Evolutionary conservation across 305 asterid genomes (phyloP).

Genomic region (Solanum hybrid): DNA sequence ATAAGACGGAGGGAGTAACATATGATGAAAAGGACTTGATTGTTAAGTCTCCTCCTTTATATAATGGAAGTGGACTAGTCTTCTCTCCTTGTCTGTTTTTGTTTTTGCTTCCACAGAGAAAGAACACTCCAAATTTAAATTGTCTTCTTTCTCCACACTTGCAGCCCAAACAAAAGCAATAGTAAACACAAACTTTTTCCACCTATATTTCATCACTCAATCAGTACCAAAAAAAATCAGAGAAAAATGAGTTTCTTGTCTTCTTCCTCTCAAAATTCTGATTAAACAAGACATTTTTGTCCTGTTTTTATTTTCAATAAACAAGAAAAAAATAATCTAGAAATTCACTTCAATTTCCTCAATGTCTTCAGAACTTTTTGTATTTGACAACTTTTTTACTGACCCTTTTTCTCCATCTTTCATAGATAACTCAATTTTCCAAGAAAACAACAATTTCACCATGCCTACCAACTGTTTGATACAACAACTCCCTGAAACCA

Average conservation of each 20-base stretch:
- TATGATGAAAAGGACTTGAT: neutral
- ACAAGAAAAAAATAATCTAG: neutral
- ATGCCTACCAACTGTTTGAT: neutral
- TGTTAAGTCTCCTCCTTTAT: conserved; percentile 12
- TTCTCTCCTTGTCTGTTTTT: conserved; percentile 7
- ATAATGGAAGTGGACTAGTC: conserved; percentile 5
- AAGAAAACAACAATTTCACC: neutral
- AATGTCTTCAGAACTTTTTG: conserved; percentile 68
- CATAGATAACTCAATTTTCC: conserved; percentile 19
- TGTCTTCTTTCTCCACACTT: conserved; percentile 13
- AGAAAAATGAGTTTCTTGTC: conserved; percentile 34
- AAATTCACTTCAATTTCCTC: neutral
- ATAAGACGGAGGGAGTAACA: too few species aligned
- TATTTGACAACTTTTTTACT: conserved; percentile 49
- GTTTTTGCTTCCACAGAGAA: neutral
- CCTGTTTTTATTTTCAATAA: neutral
- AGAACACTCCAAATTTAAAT: conserved; percentile 3
- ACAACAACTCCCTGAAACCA: conserved; percentile 16
- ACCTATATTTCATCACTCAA: conserved; percentile 1
- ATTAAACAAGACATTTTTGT: conserved; percentile 2
- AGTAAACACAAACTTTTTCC: neutral
- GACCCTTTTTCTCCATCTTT: conserved; percentile 45
- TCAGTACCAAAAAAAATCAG: neutral
- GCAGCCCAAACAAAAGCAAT: neutral
- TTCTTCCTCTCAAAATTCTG: conserved; percentile 23